Evolutionary conservation across 805 yeast genomes (phyloP).

Genomic region (Zygosaccharomyces bisporus): DNA sequence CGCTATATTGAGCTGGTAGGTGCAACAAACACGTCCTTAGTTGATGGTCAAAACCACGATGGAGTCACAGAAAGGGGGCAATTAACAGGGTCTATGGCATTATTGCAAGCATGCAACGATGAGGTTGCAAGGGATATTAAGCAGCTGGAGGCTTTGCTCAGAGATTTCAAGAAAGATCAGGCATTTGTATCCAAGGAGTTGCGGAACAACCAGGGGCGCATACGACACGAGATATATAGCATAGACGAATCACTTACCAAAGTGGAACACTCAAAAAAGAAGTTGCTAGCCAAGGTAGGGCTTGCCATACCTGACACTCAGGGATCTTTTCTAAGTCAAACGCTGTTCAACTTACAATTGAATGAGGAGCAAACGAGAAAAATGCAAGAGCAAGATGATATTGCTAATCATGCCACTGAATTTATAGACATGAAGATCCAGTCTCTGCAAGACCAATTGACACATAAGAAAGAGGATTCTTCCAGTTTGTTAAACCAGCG

Average conservation of each 20-base stretch:
- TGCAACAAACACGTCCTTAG: conserved; percentile 22
- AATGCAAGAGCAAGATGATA: conserved; percentile 16
- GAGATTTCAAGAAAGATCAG: conserved; percentile 25
- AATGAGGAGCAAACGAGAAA: conserved; percentile 9
- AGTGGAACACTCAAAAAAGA: conserved; percentile 14
- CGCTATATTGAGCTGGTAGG: conserved; percentile 29
- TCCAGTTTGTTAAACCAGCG: conserved; percentile 16
- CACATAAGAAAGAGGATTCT: conserved; percentile 24
- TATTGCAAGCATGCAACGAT: conserved; percentile 12
- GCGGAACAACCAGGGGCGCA: conserved; percentile 13
- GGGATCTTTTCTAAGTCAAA: conserved; percentile 10
- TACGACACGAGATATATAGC: conserved; percentile 15
- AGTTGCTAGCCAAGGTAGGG: conserved; percentile 20
- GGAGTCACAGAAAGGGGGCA: background rate
- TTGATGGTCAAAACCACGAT: no score
- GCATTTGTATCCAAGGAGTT: conserved; percentile 26
- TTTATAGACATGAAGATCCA: conserved; percentile 27
- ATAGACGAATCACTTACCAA: conserved; percentile 17
- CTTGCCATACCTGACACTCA: conserved; percentile 11
- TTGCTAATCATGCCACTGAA: conserved; percentile 22
- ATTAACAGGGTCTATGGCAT: conserved; percentile 3
- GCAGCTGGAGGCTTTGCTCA: conserved; percentile 22
- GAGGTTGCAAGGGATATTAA: conserved; percentile 19
- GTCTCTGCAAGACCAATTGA: conserved; percentile 24
- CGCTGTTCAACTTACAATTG: conserved; percentile 14